Conservation (phyloP, 2,329 filamentous ascomycete species). For the Colletotrichum liaoningense region DNA sequence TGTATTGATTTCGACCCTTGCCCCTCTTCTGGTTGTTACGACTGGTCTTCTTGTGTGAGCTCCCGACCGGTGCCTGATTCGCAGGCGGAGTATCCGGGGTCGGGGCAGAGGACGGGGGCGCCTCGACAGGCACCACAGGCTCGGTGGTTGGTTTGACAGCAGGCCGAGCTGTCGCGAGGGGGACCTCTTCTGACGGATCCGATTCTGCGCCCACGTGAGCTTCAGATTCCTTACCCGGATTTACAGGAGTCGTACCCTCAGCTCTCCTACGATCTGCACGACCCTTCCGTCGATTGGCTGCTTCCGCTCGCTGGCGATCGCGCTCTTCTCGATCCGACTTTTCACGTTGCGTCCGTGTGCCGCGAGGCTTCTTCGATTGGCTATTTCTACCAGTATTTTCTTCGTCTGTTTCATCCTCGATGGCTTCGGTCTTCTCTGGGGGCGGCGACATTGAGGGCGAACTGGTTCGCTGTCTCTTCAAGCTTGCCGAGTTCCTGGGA, state of each 20-base stretch:
- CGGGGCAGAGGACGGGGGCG: conserved; percentile 47
- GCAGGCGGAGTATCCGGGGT: conserved; percentile 60
- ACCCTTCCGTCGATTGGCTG: conserved; percentile 83
- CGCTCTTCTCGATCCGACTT: conserved; percentile 78
- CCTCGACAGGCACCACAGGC: conserved; percentile 43
- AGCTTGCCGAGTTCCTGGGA: conserved; percentile 73
- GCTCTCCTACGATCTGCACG: conserved; percentile 82
- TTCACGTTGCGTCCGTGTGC: conserved; percentile 69
- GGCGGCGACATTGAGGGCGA: conserved; percentile 77
- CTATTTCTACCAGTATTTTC: conserved; percentile 64
- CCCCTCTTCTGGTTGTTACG: conserved; percentile 74
- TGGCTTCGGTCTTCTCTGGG: conserved; percentile 59
- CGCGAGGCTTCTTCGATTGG: conserved; percentile 70
- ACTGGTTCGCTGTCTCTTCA: conserved; percentile 86
- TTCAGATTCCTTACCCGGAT: conserved; percentile 43
- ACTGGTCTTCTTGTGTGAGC: conserved; percentile 70
- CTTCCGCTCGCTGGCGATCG: conserved; percentile 79
- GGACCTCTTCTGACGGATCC: conserved; percentile 76
- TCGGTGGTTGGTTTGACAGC: conserved; percentile 45
- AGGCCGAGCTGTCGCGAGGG: conserved; percentile 54
- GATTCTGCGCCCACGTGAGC: conserved; percentile 68
- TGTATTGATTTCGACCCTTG: conserved; percentile 85
- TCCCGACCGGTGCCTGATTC: conserved; percentile 50
- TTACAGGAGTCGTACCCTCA: conserved; percentile 71
- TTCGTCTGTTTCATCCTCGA: conserved; percentile 78